Evolutionary conservation across 108 stramenopile species (phyloP), one percentile per base, ranked within the genome.

Genomic region (Hondaea fermentalgiana): DNA sequence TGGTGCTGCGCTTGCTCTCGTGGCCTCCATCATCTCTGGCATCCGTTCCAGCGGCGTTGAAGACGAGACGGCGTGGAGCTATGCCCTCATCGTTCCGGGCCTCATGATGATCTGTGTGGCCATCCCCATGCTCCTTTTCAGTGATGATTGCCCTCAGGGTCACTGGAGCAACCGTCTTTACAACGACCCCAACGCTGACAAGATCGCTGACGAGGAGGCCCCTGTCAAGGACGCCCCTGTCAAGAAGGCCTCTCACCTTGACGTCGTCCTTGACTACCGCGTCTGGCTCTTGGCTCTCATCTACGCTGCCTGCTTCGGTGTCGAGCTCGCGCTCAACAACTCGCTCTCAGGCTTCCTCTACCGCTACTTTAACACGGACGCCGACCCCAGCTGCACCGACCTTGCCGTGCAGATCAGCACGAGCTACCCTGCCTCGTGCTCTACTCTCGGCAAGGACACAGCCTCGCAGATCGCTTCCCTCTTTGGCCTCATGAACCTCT

Each of bases 111-210:
- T 91, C 88, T 21, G 60, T 47, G 58, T 90, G 3, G 90, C 90
- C 8, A 88, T 90, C 14, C 87, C 49, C 57, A 88, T 90, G 90
- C 45, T 87, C 88, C 72, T 91, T n/a, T 55, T 92, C 4, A 72
- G 90, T 51, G 90, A 92, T n/a, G 91, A 92, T 58, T 72, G 59
- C 19, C 91, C 91, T 4, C 91, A 91, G 89, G 91, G 91, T 5
- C 51, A 91, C 57, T 91, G 89, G 55, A 91, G 88, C 57, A 89
- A 91, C 51, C 91, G 91, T n/a, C 35, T 87, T 17, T 58, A 55
- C 87, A 76, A 89, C 91, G 91, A 89, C 44, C 90, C 89, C 53
- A 91, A 49, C 88, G 53, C 76, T 14, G 87, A 89, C 72, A 44
- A 49, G 6, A 91, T 91, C 5, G 60, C 90, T 44, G 89, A 95